Evolutionary conservation across 225 moss, liverwort and hornwort genomes (phyloP).

Genomic region (Thuidium tamariscinum): DNA sequence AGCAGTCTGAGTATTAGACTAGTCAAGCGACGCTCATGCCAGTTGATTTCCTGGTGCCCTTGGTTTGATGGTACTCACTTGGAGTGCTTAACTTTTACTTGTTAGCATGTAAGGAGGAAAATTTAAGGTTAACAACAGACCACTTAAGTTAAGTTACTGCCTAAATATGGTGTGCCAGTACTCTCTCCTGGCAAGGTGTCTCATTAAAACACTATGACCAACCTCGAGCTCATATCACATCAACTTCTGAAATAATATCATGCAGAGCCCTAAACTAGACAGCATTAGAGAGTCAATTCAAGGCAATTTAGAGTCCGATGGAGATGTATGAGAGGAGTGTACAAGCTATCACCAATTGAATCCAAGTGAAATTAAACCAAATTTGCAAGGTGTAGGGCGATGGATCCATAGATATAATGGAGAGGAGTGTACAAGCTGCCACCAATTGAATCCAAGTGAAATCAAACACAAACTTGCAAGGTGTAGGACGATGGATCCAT

Average conservation of each 20-base stretch:
- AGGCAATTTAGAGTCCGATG: neutral
- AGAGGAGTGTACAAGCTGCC: too few species aligned
- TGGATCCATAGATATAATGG: too few species aligned
- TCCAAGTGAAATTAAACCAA: neutral
- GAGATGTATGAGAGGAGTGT: neutral
- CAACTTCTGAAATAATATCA: neutral
- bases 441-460: too few species aligned
- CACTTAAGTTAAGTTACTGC: neutral
- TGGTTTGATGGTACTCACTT: neutral
- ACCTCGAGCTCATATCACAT: neutral
- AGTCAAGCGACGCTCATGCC: too few species aligned
- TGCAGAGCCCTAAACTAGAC: neutral
- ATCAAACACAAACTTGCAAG: too few species aligned
- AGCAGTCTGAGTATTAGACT: neutral
- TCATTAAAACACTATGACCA: neutral
- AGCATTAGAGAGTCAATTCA: neutral
- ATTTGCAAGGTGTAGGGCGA: too few species aligned
- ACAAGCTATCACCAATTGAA: neutral
- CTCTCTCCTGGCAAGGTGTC: neutral
- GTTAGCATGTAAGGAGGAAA: neutral
- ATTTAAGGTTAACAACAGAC: neutral
- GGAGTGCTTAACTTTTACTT: neutral
- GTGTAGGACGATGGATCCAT: too few species aligned
- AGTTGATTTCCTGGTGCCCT: neutral
- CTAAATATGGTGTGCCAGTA: neutral